Base-by-base conservation (phyloP, 2,329 filamentous ascomycete genomes). In the Colletotrichum musae region DNA sequence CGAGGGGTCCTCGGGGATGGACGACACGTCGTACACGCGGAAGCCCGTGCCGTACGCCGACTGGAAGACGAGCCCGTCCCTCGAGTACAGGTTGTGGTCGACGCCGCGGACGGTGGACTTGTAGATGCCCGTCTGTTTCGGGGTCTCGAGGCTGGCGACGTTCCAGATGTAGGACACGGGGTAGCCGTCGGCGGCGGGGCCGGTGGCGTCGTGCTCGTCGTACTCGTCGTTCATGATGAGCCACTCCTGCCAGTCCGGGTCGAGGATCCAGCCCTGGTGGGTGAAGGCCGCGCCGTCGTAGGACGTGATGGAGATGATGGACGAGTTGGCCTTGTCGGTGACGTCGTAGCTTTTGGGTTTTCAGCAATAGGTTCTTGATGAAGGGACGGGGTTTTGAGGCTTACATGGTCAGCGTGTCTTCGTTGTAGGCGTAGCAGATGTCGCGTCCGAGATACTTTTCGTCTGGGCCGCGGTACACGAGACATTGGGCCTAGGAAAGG, bases 231-330 rank as follows among this genome's bases (percentile, higher is more conserved):
- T 84, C 26, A 84, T 72, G 56, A 86, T 77, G 13, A 86, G 79
- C 51, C 59, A 63, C 43, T 70, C 64, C 57, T 82, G 78, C 76
- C 77, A 82, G 57, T 80, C 74, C n/a, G 77, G 74, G 74, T 86
- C 81, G 58, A 85, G 80, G 9, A 88, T 79, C 78, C 83, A 85
- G 58, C 87, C 87, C 73, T 89, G 87, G 75, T 89, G 87, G 2
- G 86, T 87, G 79, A 88, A 89, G 16, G 81, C 75, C 18, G 85
- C 85, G 48, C 87, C 87, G n/a, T 84, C 81, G 76, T 89, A 89
- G 0, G 82, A 83, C 3, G 85, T 88, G 68, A 80, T 81, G 59
- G 86, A 88, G 71, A 89, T 82, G 69, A 88, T 80, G n/a, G 75
- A 80, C 64, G 80, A 75, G 59, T 77, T 77, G 32, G 79, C 77